Conservation (phyloP, 2,329 filamentous ascomycete species). For the Neopestalotiopsis rosae region DNA sequence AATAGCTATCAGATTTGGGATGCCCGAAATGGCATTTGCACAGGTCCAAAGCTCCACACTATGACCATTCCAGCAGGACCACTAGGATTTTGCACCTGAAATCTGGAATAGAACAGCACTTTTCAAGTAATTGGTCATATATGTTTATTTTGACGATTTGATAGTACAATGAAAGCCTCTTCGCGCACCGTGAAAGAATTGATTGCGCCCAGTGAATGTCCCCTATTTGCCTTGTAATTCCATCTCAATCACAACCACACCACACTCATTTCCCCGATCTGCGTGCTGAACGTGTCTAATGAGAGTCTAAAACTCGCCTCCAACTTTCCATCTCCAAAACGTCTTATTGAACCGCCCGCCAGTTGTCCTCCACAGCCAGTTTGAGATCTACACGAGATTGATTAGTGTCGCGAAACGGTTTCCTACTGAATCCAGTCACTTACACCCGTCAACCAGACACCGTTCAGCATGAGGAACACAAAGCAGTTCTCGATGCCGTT, state of each 20-base stretch:
- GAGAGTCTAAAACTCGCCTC: slow-evolving; percentile 29
- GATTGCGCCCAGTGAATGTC: neutral
- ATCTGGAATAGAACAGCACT: no score
- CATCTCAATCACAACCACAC: neutral
- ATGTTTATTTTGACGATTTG: neutral
- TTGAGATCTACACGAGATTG: slow-evolving; percentile 18
- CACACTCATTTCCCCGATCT: neutral
- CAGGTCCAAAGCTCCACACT: neutral
- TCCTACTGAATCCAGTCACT: slow-evolving; percentile 16
- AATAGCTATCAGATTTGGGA: no score
- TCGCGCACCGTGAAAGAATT: neutral
- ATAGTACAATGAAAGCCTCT: neutral
- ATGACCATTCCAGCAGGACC: neutral
- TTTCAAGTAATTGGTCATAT: neutral
- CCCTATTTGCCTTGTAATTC: neutral
- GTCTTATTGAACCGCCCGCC: slow-evolving; percentile 28
- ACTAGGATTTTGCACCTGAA: neutral
- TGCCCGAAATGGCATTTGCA: no score
- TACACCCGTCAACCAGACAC: slow-evolving; percentile 33
- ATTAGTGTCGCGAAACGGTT: neutral
- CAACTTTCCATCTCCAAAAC: slow-evolving; percentile 29
- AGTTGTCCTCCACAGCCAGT: slow-evolving; percentile 31
- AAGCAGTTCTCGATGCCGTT: slow-evolving; percentile 30
- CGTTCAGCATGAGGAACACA: slow-evolving; percentile 34
- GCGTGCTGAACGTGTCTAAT: neutral